Percentiles rank a stretch among this genome's conserved stretches.
phyloP scores from a whole-genome alignment of 2,329 filamentous ascomycete species.

The Calonectria leucothoes region DNA sequence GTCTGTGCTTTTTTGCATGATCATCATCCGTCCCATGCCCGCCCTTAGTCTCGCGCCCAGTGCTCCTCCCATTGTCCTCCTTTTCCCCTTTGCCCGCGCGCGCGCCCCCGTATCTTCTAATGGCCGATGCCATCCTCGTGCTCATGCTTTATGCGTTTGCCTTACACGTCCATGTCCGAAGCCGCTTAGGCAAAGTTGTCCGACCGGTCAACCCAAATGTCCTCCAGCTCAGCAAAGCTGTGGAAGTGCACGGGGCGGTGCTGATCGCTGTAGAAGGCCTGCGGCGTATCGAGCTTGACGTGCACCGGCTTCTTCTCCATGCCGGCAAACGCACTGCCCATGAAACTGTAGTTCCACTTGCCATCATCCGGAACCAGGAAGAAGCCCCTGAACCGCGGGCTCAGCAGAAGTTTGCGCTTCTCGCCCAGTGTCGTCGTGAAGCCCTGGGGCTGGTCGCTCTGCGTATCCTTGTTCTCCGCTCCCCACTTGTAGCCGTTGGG shows the following conservation, averaged over 20 bases:
- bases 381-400: conserved; percentile 93
- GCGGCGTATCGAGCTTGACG: conserved; percentile 93
- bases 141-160: conserved; percentile 15
- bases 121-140: conserved; percentile 11
- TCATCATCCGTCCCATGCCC: conserved; percentile 24
- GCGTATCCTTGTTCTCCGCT: conserved; percentile 91
- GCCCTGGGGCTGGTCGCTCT: conserved; percentile 92
- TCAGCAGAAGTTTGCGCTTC: conserved; percentile 93
- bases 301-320: conserved; percentile 92
- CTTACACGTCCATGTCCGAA: neutral
- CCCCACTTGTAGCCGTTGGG: conserved; percentile 97
- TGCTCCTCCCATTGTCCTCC: neutral
- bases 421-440: conserved; percentile 94
- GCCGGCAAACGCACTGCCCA: conserved; percentile 88
- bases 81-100: conserved; percentile 5
- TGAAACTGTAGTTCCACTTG: conserved; percentile 98
- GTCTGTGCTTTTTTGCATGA: conserved; percentile 30
- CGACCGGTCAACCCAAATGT: conserved; percentile 92
- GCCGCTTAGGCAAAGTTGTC: conserved; percentile 87
- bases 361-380: conserved; percentile 94
- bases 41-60: conserved; percentile 19
- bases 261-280: conserved; percentile 90
- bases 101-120: conserved; percentile 4
- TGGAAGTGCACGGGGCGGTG: conserved; percentile 96
- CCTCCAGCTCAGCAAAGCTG: conserved; percentile 96